Conservation (phyloP, 257 asterid species). For the Datura wrightii region DNA sequence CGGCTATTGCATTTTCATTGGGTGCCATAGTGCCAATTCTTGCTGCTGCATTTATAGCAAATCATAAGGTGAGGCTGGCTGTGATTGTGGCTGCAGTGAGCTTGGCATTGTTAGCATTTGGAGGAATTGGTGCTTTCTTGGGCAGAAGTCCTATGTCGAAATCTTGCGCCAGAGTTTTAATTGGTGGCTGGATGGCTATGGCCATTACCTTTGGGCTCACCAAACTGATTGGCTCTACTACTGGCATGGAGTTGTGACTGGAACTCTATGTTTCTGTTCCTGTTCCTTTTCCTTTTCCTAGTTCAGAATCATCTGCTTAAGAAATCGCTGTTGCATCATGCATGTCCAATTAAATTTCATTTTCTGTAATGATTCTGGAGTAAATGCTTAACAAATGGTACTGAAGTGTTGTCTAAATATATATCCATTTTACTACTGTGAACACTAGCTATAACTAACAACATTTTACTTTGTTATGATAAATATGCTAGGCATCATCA, state of each 20-base stretch:
- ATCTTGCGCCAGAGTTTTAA: conserved; percentile 40
- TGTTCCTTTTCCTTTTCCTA: not conserved
- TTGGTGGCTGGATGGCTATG: conserved; percentile 85
- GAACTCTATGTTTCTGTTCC: not conserved
- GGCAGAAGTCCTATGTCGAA: conserved; percentile 50
- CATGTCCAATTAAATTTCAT: not conserved
- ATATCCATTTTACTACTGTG: not conserved
- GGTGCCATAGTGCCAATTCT: conserved; percentile 25
- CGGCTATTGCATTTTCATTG: conserved; percentile 26
- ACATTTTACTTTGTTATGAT: not conserved
- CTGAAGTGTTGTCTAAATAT: not conserved
- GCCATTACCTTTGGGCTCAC: conserved; percentile 65
- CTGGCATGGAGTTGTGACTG: conserved; percentile 51
- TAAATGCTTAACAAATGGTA: not conserved
- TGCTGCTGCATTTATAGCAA: conserved; percentile 6
- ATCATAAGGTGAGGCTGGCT: conserved; percentile 10
- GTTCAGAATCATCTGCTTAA: not conserved
- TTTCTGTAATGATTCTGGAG: not conserved
- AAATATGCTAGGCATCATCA: not conserved
- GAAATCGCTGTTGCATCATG: not conserved
- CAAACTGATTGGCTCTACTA: conserved; percentile 47
- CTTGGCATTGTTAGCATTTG: conserved; percentile 41
- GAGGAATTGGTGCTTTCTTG: conserved; percentile 60
- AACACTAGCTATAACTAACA: not conserved
- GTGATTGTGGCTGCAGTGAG: conserved; percentile 26